These are phyloP conservation scores for Circinella minor DNA, from an alignment of 371 early-diverging fungal species.

Conservation along the genomic window DNA sequence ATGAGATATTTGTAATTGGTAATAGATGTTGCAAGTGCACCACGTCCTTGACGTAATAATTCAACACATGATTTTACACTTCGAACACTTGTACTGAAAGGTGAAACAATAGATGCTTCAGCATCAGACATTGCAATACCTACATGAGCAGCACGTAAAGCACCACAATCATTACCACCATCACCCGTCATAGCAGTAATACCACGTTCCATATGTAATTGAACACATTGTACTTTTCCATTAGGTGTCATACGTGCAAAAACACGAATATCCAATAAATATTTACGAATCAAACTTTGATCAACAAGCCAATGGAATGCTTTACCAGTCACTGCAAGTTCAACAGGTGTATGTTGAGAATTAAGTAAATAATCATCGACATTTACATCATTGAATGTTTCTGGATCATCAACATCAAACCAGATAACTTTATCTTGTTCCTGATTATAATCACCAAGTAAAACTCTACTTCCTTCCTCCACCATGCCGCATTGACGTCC, in stretches of 20 bases:
- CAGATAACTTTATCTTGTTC: slow-evolving; percentile 61
- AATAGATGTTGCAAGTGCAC: slow-evolving; percentile 76
- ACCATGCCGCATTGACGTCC: slow-evolving; percentile 53
- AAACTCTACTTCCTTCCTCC: slow-evolving; percentile 43
- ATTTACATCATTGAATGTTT: slow-evolving; percentile 33
- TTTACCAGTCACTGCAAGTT: slow-evolving; percentile 71
- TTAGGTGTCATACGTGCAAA: slow-evolving; percentile 83
- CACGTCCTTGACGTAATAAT: slow-evolving; percentile 72
- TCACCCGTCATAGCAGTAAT: slow-evolving; percentile 97
- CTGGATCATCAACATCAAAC: slow-evolving; percentile 24
- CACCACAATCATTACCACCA: slow-evolving; percentile 98
- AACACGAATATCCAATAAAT: slow-evolving; percentile 59
- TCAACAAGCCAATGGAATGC: slow-evolving; percentile 61
- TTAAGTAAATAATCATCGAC: slow-evolving; percentile 37
- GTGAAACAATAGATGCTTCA: slow-evolving; percentile 85
- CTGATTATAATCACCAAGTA: slow-evolving; percentile 63
- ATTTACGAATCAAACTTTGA: slow-evolving; percentile 32
- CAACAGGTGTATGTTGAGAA: slow-evolving; percentile 28
- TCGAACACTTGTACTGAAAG: slow-evolving; percentile 73
- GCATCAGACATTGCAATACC: slow-evolving; percentile 91
- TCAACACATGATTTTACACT: slow-evolving; percentile 72
- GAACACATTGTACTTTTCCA: slow-evolving; percentile 69
- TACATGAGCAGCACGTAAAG: slow-evolving; percentile 89
- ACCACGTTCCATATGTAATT: slow-evolving; percentile 50
- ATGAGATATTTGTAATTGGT: slow-evolving; percentile 80